Conservation (phyloP, 257 asterid genomes). For the Leonotis leonurus region DNA sequence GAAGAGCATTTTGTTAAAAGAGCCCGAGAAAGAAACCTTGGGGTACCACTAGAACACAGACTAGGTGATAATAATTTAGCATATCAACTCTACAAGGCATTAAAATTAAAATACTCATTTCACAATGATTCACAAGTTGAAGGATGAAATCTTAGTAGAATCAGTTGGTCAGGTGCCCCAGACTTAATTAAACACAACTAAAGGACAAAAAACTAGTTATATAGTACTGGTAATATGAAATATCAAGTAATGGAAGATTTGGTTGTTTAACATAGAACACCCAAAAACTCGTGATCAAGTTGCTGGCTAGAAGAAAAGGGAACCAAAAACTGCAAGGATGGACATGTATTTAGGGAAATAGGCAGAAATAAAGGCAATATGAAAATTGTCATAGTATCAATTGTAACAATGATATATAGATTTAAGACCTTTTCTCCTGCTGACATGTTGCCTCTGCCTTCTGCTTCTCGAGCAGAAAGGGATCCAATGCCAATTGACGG, state of each 20-base stretch:
- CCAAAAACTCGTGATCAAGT: not conserved
- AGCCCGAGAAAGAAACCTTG: too few relatives aligned
- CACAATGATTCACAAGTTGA: not conserved
- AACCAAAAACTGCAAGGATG: not conserved
- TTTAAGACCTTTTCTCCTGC: slow-evolving; percentile 75
- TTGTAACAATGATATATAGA: slow-evolving; percentile 3
- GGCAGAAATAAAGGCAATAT: not conserved
- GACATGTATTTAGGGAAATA: not conserved
- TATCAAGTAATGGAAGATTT: not conserved
- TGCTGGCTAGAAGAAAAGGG: not conserved
- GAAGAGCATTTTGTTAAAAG: not conserved
- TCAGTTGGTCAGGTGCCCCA: not conserved
- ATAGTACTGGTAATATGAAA: not conserved
- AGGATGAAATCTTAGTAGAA: not conserved
- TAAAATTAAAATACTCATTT: not conserved
- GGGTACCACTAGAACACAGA: not conserved
- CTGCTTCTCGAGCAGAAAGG: slow-evolving; percentile 97
- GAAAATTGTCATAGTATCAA: slow-evolving; percentile 6
- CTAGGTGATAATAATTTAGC: not conserved
- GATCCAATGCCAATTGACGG: slow-evolving; percentile 91
- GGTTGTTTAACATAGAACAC: not conserved
- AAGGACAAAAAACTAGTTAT: not conserved
- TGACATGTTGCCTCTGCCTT: slow-evolving; percentile 80
- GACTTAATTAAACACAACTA: not conserved
- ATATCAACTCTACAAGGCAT: not conserved